These are phyloP conservation scores for Solanum rostratum DNA, from an alignment of 257 asterid species.

Conservation along the genomic window DNA sequence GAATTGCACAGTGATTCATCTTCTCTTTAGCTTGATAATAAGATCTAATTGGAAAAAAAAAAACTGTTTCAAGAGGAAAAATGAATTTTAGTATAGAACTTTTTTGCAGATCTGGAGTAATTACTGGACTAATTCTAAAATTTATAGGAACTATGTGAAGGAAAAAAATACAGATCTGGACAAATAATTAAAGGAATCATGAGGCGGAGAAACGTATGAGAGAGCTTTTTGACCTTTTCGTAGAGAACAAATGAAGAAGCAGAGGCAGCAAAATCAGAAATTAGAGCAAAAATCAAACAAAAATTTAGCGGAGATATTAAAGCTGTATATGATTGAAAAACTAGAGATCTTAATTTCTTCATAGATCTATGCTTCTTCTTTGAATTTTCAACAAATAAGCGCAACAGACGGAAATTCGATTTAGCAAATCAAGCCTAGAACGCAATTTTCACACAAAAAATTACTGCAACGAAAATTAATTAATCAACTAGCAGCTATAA, in stretches of 20 bases:
- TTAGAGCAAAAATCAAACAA: not conserved
- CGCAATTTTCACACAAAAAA: not conserved
- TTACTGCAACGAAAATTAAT: not conserved
- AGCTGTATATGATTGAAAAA: not conserved
- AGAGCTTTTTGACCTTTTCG: not conserved
- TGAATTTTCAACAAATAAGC: not conserved
- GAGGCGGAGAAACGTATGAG: not conserved
- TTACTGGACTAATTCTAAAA: not conserved
- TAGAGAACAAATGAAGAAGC: not conserved
- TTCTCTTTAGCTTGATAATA: not conserved
- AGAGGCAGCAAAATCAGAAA: not conserved
- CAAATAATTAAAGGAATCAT: not conserved
- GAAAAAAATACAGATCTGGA: not conserved
- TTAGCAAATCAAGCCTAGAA: not conserved
- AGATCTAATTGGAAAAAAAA: not conserved
- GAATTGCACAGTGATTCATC: constrained; percentile 59
- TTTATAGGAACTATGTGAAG: not conserved
- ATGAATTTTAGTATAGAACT: not conserved
- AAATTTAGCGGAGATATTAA: not conserved
- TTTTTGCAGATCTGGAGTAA: not conserved
- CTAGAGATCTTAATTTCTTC: not conserved
- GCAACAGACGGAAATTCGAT: not conserved
- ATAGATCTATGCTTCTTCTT: not conserved
- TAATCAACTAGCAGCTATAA: not conserved
- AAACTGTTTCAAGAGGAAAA: not conserved